These are phyloP conservation scores for Pharus latifolius DNA, from an alignment of 176 grass and related monocot species.

Conservation along the genomic window DNA sequence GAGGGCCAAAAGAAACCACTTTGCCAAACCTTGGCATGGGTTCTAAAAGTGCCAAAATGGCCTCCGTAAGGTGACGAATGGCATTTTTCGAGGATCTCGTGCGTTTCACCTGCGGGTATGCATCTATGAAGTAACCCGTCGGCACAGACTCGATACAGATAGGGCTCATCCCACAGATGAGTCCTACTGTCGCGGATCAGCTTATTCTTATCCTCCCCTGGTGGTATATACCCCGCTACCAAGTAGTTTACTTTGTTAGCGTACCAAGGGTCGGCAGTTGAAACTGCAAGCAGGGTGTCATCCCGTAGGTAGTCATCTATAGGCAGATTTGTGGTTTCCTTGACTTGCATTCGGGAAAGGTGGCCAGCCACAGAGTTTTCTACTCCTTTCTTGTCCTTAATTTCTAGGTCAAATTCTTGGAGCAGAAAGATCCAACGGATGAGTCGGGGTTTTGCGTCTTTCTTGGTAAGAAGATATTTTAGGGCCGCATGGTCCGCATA, in stretches of 20 bases:
- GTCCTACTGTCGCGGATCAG: not conserved
- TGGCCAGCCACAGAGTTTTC: not conserved
- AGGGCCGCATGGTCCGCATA: not conserved
- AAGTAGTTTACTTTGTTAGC: not conserved
- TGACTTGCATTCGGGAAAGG: not conserved
- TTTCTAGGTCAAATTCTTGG: not conserved
- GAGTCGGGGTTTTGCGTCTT: not conserved
- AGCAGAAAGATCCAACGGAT: not conserved
- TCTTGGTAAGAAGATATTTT: not conserved
- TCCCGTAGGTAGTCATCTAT: too few species aligned
- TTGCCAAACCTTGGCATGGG: not conserved
- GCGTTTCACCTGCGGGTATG: not conserved
- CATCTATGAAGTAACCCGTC: not conserved
- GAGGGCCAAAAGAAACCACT: not conserved
- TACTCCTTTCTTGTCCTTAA: not conserved
- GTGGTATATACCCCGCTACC: not conserved
- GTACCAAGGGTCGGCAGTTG: not conserved
- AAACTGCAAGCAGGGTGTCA: not conserved
- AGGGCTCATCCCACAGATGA: not conserved
- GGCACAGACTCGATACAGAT: not conserved
- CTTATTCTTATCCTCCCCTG: not conserved
- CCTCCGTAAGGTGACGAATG: not conserved
- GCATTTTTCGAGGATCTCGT: not conserved
- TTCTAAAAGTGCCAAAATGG: not conserved
- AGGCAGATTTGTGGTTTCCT: too few species aligned